Evolutionary conservation across 768 basidiomycete species (phyloP), one percentile per base, ranked within the genome.

Genomic region (Calocera viscosa): DNA sequence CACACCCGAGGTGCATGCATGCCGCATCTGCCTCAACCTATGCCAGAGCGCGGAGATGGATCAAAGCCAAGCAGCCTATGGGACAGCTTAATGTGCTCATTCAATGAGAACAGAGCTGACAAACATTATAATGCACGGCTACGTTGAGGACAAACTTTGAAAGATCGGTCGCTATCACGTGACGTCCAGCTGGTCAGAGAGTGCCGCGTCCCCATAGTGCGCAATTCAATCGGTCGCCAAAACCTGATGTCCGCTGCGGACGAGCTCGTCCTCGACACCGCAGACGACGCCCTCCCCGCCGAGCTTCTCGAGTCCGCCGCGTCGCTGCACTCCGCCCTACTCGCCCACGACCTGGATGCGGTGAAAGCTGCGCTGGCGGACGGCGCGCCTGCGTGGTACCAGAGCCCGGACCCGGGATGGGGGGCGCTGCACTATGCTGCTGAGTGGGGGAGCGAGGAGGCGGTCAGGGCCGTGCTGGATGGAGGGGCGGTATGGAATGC

Each of bases 401-500:
- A 96, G 76, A 89, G 88, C 73, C 83, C 84, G 63, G 79, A 79
- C 8, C 84, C 88, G 70, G 94, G 93, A 0, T 86, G 86, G 69
- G 92, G 91, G 2, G 81, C 86, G 19, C 76, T 98, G 49, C 95
- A 98, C 73, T 92, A 91, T 17, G 95, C 91, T 14, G 89, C 86
- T 1, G 92, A 88, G 70, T 75, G 82, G 53, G 85, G 88, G 71
- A 84, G 88, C 70, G 73, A 80, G 1, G 78, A 80, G n/a, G 78
- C 95, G 17, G 80, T 89, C 12, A 81, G 82, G 65, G 73, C 82
- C 5, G 79, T 98, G 35, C 80, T 99, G 30, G 80, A 85, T n/a
- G 81, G 84, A 66, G 94, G 95, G 14, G 94, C 91, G 0, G 74
- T 92, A 0, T 99, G 96, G 96, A 96, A 94, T 75, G 82, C 90